Evolutionary conservation across 495 filamentous ascomycete genomes (phyloP), one percentile per base, ranked within the genome.

Genomic region (Aspergillus baeticus): DNA sequence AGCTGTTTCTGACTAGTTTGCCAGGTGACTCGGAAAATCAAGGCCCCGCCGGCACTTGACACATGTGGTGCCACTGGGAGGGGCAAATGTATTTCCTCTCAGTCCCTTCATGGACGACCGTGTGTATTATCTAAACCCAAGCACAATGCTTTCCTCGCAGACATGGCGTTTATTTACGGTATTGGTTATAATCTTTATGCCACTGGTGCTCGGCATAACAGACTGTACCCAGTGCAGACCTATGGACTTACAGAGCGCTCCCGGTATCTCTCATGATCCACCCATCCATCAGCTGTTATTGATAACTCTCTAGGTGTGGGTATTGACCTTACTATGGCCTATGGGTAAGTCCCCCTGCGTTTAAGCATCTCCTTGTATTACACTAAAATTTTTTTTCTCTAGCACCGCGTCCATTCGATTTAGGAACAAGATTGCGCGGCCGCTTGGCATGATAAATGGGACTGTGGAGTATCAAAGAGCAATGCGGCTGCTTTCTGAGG

Each of bases 241-340:
- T 22, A 13, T 51, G 4, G 48, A 51, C 11, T 22, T 51, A 38
- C 48, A 51, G 34, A 10, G 33, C 6, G 48, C 48, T 1, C 48
- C 48, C 14, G 48, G 48, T 38, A 51, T 14, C 31, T 35, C 10
- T 4, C 29, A 31, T 1, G 18, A 20, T n/a, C 33, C 34, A 38
- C 29, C 46, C 13, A 8, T 22, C 45, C 20, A 10, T 39, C 48
- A 2, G 8, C 48, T 15, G 48, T 33, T 14, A 39, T 38, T n/a
- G 21, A 15, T 51, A 20, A 39, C 41, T 22, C 13, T 1, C 41
- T n/a, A 46, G 52, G 52, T 26, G 39, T 55, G 22, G 52, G 39
- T 17, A 55, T 55, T 17, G 41, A 55, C 36, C 20, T 55, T 21
- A 55, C 52, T 14, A 55, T 44, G 41, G 52, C 52, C 34, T 54